Conservation (phyloP, 1,284 basidiomycete genomes). For the Malassezia japonica region DNA sequence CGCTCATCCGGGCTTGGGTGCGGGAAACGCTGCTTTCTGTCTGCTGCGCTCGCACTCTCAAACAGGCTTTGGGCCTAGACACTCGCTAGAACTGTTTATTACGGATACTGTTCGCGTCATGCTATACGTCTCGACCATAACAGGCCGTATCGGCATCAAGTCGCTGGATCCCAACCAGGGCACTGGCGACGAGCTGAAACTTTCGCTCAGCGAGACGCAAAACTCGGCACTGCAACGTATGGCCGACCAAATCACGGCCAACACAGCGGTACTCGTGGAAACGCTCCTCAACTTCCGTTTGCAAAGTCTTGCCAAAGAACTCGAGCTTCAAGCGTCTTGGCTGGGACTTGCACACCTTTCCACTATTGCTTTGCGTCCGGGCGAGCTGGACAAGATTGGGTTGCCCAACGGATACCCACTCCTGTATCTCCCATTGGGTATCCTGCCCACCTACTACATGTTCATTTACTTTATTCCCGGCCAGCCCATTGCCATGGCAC, state of each 20-base stretch:
- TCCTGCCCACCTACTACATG: slow-evolving; percentile 4
- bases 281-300: slow-evolving; percentile 4
- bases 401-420: slow-evolving; percentile 5
- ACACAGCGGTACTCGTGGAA: neutral
- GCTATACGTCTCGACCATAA: slow-evolving; percentile 9
- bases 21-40: neutral
- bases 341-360: slow-evolving; percentile 4
- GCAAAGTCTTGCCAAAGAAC: neutral
- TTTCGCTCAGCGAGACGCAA: slow-evolving; percentile 3
- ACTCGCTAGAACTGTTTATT: slow-evolving; percentile 3
- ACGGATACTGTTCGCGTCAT: slow-evolving; percentile 6
- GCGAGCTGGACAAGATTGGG: slow-evolving; percentile 9
- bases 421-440: slow-evolving; percentile 7
- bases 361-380: neutral
- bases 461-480: slow-evolving; percentile 3
- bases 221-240: slow-evolving; percentile 3
- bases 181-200: neutral
- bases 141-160: slow-evolving; percentile 6
- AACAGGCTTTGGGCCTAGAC: neutral
- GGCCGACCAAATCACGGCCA: slow-evolving; percentile 7
- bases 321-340: slow-evolving; percentile 7
- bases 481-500: slow-evolving; percentile 1
- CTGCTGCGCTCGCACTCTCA: slow-evolving; percentile 1
- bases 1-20: neutral
- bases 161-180: neutral